phyloP scores from a whole-genome alignment of 306 rosid species.

The Ormosia semicastrata region DNA sequence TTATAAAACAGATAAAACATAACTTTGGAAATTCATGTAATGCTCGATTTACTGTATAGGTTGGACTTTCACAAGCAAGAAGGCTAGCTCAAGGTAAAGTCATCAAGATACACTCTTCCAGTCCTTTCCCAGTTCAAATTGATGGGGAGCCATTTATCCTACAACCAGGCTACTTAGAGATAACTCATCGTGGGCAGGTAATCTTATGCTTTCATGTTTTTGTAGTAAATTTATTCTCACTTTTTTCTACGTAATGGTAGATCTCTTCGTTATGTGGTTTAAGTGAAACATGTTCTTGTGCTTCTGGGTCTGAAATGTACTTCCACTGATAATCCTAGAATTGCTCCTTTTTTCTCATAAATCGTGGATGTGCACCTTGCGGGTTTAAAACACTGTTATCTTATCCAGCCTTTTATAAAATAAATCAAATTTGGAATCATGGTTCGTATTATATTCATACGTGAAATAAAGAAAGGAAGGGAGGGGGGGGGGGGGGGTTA shows the following conservation, averaged over 20 bases:
- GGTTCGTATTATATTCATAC: neutral
- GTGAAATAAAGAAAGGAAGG: too few relatives aligned
- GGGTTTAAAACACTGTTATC: neutral
- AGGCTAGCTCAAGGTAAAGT: conserved; percentile 77
- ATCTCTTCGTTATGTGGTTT: neutral
- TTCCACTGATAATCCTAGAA: neutral
- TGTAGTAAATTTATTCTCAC: conserved; percentile 1
- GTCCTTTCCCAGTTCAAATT: conserved; percentile 84
- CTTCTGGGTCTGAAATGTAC: neutral
- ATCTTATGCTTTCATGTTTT: conserved; percentile 7
- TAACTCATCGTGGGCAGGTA: conserved; percentile 63
- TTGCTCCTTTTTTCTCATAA: neutral
- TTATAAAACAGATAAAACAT: neutral
- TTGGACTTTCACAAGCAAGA: conserved; percentile 86
- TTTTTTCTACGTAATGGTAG: neutral
- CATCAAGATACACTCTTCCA: conserved; percentile 62
- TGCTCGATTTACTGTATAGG: conserved; percentile 39
- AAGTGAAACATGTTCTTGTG: neutral
- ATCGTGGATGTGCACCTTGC: neutral
- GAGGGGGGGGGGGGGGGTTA: neutral
- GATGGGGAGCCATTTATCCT: conserved; percentile 81
- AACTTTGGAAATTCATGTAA: conserved; percentile 7
- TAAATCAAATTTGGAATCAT: neutral
- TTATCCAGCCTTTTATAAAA: neutral
- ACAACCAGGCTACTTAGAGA: conserved; percentile 55